phyloP scores from a whole-genome alignment of 768 basidiomycete genomes.

The Lactarius evosmus region DNA sequence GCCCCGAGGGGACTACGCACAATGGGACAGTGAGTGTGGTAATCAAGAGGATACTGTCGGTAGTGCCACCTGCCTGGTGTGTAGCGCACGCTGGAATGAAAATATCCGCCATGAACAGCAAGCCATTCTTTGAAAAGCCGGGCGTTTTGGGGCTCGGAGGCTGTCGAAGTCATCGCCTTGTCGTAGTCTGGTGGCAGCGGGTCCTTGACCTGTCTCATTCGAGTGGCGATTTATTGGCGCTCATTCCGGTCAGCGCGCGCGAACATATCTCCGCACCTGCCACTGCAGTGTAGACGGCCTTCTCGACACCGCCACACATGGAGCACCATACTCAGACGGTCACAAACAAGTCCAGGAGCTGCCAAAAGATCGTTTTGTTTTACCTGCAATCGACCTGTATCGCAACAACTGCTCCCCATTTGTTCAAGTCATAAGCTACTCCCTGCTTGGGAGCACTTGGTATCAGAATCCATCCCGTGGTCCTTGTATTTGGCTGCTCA shows the following conservation, averaged over 20 bases:
- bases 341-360: no score
- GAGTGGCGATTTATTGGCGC: neutral
- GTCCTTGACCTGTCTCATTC: neutral
- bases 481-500: no score
- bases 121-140: constrained; percentile 52
- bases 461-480: no score
- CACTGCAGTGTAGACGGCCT: no score
- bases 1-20: constrained; percentile 38
- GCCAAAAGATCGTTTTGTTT: no score
- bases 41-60: neutral
- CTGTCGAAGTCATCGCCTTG: constrained; percentile 1
- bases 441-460: neutral
- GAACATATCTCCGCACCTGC: no score
- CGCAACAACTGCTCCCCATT: no score
- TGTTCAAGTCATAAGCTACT: neutral
- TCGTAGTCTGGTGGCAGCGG: neutral
- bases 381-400: no score
- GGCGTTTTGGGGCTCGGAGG: constrained; percentile 27
- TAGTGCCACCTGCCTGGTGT: constrained; percentile 41
- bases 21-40: neutral
- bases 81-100: constrained; percentile 48
- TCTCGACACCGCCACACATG: no score
- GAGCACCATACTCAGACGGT: no score
- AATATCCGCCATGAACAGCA: constrained; percentile 43
- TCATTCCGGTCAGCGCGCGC: no score